Conservation (phyloP, 164 flowering plant species). For the Protea cynaroides region DNA sequence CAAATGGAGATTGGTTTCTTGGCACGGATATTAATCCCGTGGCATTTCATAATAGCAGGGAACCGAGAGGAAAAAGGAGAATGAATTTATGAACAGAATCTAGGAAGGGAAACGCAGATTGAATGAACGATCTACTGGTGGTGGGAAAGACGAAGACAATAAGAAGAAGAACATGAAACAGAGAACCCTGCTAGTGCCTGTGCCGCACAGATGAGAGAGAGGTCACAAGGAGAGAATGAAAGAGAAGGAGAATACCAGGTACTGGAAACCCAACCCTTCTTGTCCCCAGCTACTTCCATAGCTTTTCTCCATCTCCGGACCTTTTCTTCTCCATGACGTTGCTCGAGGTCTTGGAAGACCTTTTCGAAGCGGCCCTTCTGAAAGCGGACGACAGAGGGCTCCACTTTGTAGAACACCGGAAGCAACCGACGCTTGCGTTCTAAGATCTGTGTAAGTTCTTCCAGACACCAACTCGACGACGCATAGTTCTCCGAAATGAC, state of each 20-base stretch:
- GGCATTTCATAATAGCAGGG: background rate
- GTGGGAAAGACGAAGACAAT: no score
- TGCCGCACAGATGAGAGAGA: no score
- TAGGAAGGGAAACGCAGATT: no score
- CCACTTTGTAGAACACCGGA: constrained; percentile 37
- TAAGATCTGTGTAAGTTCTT: constrained; percentile 29
- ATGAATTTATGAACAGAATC: no score
- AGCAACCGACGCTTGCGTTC: constrained; percentile 22
- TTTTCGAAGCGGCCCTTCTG: constrained; percentile 10
- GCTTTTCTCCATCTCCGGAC: constrained; percentile 28
- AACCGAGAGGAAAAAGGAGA: no score
- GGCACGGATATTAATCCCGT: background rate
- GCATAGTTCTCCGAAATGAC: constrained; percentile 34
- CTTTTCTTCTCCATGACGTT: constrained; percentile 6
- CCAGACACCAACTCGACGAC: constrained; percentile 31
- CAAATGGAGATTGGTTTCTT: no score
- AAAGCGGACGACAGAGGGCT: constrained; percentile 29
- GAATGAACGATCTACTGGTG: no score
- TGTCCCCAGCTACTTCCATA: constrained; percentile 26
- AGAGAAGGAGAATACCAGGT: background rate
- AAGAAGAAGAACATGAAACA: background rate
- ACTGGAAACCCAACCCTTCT: constrained; percentile 19
- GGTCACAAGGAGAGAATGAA: background rate
- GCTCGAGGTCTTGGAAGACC: constrained; percentile 11
- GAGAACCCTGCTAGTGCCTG: no score